Conservation (phyloP, 768 basidiomycete species). For the Leucogyrophana mollusca region DNA sequence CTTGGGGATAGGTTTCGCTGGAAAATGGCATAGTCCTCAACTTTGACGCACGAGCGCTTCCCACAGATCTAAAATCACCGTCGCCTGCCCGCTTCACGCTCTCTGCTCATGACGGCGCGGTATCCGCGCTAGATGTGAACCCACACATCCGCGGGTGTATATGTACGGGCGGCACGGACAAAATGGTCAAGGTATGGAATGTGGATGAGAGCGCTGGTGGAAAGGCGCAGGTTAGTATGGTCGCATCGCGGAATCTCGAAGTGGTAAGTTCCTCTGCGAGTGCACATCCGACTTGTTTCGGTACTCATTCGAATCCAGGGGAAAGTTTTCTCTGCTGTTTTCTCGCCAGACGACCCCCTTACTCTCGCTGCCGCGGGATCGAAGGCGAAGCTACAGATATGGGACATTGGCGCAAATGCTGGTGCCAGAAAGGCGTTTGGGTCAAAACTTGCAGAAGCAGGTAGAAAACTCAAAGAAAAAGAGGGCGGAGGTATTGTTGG, state of each 20-base stretch:
- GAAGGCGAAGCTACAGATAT: conserved; percentile 90
- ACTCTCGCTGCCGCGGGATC: conserved; percentile 94
- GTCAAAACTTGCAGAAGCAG: conserved; percentile 71
- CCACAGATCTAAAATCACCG: conserved; percentile 61
- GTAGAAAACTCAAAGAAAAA: conserved; percentile 64
- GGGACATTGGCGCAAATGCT: conserved; percentile 87
- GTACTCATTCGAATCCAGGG: too few species aligned
- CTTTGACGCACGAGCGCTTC: conserved; percentile 85
- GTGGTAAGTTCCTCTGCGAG: conserved; percentile 56
- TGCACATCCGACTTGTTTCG: conserved; percentile 1
- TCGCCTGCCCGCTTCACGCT: conserved; percentile 83
- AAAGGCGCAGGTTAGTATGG: conserved; percentile 78
- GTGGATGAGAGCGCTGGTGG: conserved; percentile 62
- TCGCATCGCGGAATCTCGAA: conserved; percentile 85
- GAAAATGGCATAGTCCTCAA: conserved; percentile 94
- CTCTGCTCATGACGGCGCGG: conserved; percentile 90
- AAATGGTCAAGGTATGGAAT: conserved; percentile 96
- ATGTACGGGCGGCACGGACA: conserved; percentile 93
- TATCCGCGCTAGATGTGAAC: conserved; percentile 87
- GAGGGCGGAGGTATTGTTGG: conserved; percentile 67
- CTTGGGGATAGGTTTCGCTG: conserved; percentile 68
- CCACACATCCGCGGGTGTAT: conserved; percentile 88
- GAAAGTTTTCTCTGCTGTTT: conserved; percentile 90
- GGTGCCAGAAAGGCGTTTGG: conserved; percentile 85
- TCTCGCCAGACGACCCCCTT: conserved; percentile 93